A percentile compares a stretch with the other conserved stretches of the same genome.
Conservation (phyloP, 352 stramenopile species). For the Phytophthora sojae region DNA sequence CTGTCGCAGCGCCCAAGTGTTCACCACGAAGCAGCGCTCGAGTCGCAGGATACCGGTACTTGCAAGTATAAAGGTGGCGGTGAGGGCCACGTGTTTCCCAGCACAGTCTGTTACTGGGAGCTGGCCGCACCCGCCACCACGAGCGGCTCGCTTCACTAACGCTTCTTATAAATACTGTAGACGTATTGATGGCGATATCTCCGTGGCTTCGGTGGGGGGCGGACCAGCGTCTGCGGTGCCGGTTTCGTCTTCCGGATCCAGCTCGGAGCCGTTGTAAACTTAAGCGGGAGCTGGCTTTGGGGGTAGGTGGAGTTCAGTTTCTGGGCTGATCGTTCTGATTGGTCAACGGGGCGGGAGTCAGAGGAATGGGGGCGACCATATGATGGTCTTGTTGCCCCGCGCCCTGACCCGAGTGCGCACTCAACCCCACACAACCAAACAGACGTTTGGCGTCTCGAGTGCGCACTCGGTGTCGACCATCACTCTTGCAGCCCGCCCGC, state of each 20-base stretch:
- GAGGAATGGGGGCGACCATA: slow-evolving; percentile 14
- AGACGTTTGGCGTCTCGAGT: slow-evolving; percentile 21
- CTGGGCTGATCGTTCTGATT: slow-evolving; percentile 23
- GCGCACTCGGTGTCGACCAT: slow-evolving; percentile 18
- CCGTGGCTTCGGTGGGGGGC: neutral
- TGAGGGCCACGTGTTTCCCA: neutral
- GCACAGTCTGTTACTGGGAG: neutral
- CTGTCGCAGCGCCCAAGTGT: neutral
- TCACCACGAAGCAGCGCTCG: neutral
- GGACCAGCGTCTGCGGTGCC: neutral
- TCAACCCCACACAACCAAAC: slow-evolving; percentile 27
- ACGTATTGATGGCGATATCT: neutral
- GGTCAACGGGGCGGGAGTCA: slow-evolving; percentile 22
- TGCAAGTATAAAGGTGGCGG: neutral
- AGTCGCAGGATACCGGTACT: neutral
- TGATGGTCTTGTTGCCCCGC: neutral
- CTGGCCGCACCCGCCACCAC: neutral
- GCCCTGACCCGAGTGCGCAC: slow-evolving; percentile 12
- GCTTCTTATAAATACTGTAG: neutral
- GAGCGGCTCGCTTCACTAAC: neutral
- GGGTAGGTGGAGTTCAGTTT: slow-evolving; percentile 14
- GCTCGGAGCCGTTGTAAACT: slow-evolving; percentile 9
- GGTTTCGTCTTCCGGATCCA: neutral
- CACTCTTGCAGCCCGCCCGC: slow-evolving; percentile 15
- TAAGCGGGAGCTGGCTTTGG: slow-evolving; percentile 31